Conservation (phyloP, 306 rosid species). For the Quercus aquifolioides region DNA sequence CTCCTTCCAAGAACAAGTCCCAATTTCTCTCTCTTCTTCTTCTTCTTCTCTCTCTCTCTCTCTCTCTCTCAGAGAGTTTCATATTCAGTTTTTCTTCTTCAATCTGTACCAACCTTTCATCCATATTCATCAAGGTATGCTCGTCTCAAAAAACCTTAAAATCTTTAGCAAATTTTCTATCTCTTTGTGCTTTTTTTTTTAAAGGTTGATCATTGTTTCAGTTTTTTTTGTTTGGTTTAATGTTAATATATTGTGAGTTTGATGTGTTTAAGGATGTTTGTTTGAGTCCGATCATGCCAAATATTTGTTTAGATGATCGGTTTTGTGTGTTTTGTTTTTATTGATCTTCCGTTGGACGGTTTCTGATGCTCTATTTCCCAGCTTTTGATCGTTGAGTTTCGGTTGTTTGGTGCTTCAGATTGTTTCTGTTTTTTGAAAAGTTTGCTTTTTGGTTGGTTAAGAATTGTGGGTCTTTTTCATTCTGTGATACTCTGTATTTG, state of each 20-base stretch:
- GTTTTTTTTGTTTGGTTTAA: not conserved
- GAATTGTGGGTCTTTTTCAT: not conserved
- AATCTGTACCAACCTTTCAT: constrained; percentile 21
- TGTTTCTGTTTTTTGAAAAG: not conserved
- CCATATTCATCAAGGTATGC: constrained; percentile 32
- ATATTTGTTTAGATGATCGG: constrained; percentile 21
- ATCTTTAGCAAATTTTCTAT: not conserved
- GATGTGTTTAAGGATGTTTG: not conserved
- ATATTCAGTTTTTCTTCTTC: constrained; percentile 23
- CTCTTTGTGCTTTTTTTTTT: not conserved
- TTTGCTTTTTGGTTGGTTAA: not conserved
- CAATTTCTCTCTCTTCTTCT: not conserved
- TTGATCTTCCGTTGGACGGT: constrained; percentile 21
- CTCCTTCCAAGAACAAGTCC: constrained; percentile 21
- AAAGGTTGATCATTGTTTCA: not conserved
- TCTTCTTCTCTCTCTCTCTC: constrained; percentile 1
- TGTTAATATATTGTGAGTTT: not conserved
- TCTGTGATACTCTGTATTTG: not conserved
- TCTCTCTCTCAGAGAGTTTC: constrained; percentile 2
- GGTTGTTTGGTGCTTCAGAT: not conserved
- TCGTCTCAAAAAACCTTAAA: not conserved
- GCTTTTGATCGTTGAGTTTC: constrained; percentile 10
- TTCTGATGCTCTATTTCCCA: constrained; percentile 28
- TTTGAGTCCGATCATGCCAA: constrained; percentile 21
- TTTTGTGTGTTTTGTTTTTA: not conserved